Evolutionary conservation across 306 rosid genomes (phyloP).

Genomic region (Urtica urens): DNA sequence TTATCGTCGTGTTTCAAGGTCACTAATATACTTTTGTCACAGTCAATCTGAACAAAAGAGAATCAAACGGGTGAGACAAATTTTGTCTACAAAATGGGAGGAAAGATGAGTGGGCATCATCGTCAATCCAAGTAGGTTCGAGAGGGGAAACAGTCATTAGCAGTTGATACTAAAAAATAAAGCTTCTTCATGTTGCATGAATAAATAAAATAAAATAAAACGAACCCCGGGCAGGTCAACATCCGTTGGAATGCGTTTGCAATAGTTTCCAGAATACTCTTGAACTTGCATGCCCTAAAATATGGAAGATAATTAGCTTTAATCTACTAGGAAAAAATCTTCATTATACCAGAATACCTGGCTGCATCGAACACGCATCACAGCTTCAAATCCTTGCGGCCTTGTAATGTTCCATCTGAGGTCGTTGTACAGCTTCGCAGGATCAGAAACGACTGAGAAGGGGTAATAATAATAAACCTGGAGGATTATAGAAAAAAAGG

Average conservation of each 20-base stretch:
- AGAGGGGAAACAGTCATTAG: too few species aligned
- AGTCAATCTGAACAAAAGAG: slow-evolving; percentile 60
- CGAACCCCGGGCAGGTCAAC: slow-evolving; percentile 92
- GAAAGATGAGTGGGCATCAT: not conserved
- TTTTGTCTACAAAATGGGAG: not conserved
- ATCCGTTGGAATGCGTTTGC: slow-evolving; percentile 92
- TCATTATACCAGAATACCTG: slow-evolving; percentile 42
- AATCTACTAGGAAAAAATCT: not conserved
- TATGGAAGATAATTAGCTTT: slow-evolving; percentile 12
- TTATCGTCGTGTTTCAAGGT: slow-evolving; percentile 89
- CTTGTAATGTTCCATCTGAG: slow-evolving; percentile 96
- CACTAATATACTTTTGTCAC: slow-evolving; percentile 89
- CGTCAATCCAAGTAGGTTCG: not conserved
- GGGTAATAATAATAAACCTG: slow-evolving; percentile 95
- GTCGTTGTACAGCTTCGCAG: slow-evolving; percentile 93
- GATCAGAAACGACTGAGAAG: slow-evolving; percentile 87
- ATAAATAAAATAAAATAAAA: too few species aligned
- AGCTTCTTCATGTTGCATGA: too few species aligned
- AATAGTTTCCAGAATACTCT: slow-evolving; percentile 82
- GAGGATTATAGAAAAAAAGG: slow-evolving; percentile 9
- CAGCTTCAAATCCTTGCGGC: slow-evolving; percentile 98
- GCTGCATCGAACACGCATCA: slow-evolving; percentile 98
- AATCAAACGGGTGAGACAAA: not conserved
- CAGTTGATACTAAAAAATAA: too few species aligned
- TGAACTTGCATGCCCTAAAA: slow-evolving; percentile 92